Evolutionary conservation across 768 basidiomycete genomes (phyloP).

Genomic region (Sistotremastrum suecicum): DNA sequence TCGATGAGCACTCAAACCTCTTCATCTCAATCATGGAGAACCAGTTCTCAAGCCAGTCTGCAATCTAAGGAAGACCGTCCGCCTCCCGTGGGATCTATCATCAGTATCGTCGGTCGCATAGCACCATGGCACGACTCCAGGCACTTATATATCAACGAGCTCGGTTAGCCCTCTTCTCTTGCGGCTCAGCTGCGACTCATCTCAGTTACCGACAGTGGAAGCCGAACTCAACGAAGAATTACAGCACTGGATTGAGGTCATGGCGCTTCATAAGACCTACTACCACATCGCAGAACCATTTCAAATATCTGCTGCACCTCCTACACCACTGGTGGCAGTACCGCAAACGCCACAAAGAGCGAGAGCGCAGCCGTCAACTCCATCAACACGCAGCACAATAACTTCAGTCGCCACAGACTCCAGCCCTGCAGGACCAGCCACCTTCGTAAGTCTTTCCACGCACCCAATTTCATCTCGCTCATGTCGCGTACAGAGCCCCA

Average conservation of each 20-base stretch:
- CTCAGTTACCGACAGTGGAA: background rate
- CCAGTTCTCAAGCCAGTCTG: too few species aligned
- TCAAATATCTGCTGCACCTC: constrained; percentile 22
- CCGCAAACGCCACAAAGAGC: constrained; percentile 4
- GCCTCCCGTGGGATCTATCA: constrained; percentile 25
- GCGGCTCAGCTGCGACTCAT: background rate
- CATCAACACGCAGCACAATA: constrained; percentile 4
- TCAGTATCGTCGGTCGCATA: constrained; percentile 35
- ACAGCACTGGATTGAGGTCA: constrained; percentile 38
- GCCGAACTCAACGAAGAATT: constrained; percentile 38
- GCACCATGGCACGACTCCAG: constrained; percentile 25
- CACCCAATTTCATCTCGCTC: too few species aligned
- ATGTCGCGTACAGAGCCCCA: constrained; percentile 14
- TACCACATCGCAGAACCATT: constrained; percentile 42
- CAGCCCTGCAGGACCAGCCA: constrained; percentile 9
- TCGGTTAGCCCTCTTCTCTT: constrained; percentile 27
- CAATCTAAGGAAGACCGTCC: too few species aligned
- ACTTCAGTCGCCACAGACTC: background rate
- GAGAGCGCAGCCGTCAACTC: constrained; percentile 2
- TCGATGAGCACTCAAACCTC: background rate
- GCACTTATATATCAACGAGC: constrained; percentile 31
- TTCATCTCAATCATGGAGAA: too few species aligned
- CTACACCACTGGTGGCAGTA: constrained; percentile 5
- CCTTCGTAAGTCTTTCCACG: constrained; percentile 5
- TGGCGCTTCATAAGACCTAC: constrained; percentile 33